Evolutionary conservation across 169 alveolate species (phyloP).

Genomic region (Plasmodium adleri): DNA sequence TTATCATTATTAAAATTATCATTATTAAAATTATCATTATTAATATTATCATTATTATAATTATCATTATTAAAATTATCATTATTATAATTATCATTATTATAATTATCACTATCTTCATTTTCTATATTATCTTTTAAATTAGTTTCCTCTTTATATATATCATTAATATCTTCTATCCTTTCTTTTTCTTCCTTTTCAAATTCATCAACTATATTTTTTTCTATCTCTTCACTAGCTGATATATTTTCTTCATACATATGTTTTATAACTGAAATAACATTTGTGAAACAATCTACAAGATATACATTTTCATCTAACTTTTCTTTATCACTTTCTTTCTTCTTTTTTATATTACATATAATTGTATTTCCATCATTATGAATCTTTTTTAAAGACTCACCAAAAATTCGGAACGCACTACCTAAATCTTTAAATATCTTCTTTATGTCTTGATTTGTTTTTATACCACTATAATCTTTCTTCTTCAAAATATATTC

Average conservation of each 20-base stretch:
- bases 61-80: background rate
- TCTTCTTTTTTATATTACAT: conserved; percentile 13
- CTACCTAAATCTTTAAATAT: conserved; percentile 36
- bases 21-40: background rate
- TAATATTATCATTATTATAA: background rate
- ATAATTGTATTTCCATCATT: conserved; percentile 26
- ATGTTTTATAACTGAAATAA: conserved; percentile 33
- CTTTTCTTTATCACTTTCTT: conserved; percentile 9
- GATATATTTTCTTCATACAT: conserved; percentile 40
- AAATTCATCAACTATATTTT: conserved; percentile 30
- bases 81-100: background rate
- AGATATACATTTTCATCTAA: conserved; percentile 17
- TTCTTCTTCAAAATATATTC: conserved; percentile 35
- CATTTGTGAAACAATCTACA: conserved; percentile 45
- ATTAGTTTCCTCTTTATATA: conserved; percentile 16
- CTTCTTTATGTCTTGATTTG: conserved; percentile 53
- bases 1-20: background rate
- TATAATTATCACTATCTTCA: background rate
- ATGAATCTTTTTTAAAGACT: conserved; percentile 61
- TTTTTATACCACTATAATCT: conserved; percentile 58
- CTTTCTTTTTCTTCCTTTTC: conserved; percentile 66
- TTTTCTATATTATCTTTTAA: background rate
- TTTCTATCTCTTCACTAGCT: conserved; percentile 40
- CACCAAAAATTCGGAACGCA: conserved; percentile 41
- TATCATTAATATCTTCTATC: conserved; percentile 18